Conservation (phyloP, 1,284 basidiomycete species). For the Thecaphora thlaspeos region DNA sequence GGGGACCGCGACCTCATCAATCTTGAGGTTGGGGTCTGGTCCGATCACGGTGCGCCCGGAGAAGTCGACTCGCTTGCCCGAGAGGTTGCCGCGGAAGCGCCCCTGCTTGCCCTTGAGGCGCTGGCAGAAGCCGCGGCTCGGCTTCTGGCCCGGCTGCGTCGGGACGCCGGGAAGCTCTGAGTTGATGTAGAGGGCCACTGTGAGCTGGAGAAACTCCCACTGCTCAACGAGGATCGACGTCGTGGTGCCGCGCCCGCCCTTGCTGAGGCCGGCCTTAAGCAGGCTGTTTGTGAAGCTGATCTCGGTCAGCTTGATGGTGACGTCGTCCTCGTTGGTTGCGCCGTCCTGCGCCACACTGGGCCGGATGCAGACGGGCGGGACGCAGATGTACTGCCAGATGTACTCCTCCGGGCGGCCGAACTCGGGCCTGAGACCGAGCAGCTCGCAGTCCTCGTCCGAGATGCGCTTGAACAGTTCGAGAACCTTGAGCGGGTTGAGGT, state of each 20-base stretch:
- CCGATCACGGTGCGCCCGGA: constrained; percentile 98
- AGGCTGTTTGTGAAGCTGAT: constrained; percentile 93
- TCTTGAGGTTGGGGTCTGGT: constrained; percentile 94
- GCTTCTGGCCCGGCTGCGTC: constrained; percentile 50
- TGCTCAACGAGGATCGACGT: constrained; percentile 67
- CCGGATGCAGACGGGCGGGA: constrained; percentile 94
- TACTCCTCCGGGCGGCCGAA: constrained; percentile 94
- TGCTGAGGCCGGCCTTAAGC: constrained; percentile 83
- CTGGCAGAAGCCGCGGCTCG: constrained; percentile 80
- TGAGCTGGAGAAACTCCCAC: constrained; percentile 96
- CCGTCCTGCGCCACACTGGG: constrained; percentile 94
- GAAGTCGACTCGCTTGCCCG: constrained; percentile 98
- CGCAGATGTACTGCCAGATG: constrained; percentile 98
- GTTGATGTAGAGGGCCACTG: constrained; percentile 97
- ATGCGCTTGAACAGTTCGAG: constrained; percentile 90
- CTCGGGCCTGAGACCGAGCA: constrained; percentile 84
- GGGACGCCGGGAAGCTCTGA: constrained; percentile 81
- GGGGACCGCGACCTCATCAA: constrained; percentile 83
- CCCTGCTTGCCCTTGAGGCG: constrained; percentile 98
- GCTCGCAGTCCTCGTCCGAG: constrained; percentile 90
- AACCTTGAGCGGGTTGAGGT: constrained; percentile 91
- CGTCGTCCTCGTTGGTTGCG: constrained; percentile 83
- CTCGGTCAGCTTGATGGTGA: constrained; percentile 95
- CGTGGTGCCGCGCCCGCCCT: constrained; percentile 60
- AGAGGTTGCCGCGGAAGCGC: constrained; percentile 96